Conservation (phyloP, 352 stramenopile species). For the Globisporangium camurandrum region DNA sequence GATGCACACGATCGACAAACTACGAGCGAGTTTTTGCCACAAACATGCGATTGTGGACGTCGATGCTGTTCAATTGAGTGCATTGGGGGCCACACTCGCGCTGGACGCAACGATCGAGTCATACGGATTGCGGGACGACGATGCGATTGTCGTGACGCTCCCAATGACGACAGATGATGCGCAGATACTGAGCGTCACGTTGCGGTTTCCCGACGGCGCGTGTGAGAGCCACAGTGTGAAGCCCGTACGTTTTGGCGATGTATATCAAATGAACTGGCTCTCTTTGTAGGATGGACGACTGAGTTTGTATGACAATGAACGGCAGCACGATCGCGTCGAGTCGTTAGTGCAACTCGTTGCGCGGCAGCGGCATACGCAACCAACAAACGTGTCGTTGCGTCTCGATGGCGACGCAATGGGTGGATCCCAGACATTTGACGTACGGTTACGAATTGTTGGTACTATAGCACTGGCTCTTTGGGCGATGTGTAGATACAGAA, state of each 20-base stretch:
- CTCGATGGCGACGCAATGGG: slow-evolving; percentile 51
- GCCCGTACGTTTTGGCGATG: slow-evolving; percentile 26
- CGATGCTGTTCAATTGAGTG: slow-evolving; percentile 44
- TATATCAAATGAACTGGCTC: no score
- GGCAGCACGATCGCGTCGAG: slow-evolving; percentile 16
- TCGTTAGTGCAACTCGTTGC: slow-evolving; percentile 25
- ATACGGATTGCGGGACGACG: slow-evolving; percentile 44
- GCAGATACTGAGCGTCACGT: slow-evolving; percentile 26
- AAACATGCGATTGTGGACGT: slow-evolving; percentile 40
- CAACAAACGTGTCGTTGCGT: slow-evolving; percentile 24
- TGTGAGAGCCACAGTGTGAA: slow-evolving; percentile 26
- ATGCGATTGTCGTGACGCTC: slow-evolving; percentile 58
- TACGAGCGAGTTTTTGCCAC: slow-evolving; percentile 55
- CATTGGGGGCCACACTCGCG: slow-evolving; percentile 29
- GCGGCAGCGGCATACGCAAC: slow-evolving; percentile 17
- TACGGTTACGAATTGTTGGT: no score
- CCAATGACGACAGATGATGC: no score
- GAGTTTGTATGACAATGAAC: background rate
- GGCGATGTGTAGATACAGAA: no score
- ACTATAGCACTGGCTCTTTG: background rate
- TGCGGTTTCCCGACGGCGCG: slow-evolving; percentile 37
- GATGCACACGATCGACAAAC: slow-evolving; percentile 47
- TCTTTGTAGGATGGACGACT: slow-evolving; percentile 1
- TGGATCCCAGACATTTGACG: slow-evolving; percentile 31
- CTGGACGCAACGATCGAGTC: slow-evolving; percentile 36